Evolutionary conservation across 371 early-diverging fungal species (phyloP).

Genomic region (Haplosporangium sp.): DNA sequence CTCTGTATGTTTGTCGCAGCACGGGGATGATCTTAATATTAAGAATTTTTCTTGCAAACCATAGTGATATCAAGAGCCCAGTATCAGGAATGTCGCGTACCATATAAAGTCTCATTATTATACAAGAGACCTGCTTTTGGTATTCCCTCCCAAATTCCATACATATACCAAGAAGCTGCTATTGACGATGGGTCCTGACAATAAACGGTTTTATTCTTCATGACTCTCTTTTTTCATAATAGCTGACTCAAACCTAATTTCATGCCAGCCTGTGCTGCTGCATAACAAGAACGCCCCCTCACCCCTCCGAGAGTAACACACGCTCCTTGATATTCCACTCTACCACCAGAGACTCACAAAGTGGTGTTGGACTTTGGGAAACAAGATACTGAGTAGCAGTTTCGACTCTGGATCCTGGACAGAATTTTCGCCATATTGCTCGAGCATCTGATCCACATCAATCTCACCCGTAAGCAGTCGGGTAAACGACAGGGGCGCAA

Average conservation of each 20-base stretch:
- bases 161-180: constrained; percentile 16
- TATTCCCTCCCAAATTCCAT: constrained; percentile 28
- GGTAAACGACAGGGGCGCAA: constrained; percentile 1
- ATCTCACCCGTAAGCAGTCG: constrained; percentile 4
- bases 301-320: neutral
- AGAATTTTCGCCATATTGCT: neutral
- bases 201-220: constrained; percentile 36
- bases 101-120: constrained; percentile 1
- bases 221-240: constrained; percentile 7
- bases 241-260: neutral
- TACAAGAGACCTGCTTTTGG: constrained; percentile 22
- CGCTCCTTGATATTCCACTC: neutral
- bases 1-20: constrained; percentile 27
- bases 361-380: constrained; percentile 6
- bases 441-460: neutral
- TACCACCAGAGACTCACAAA: constrained; percentile 1
- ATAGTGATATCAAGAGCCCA: constrained; percentile 51
- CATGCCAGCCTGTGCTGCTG: neutral
- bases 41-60: constrained; percentile 34
- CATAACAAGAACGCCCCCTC: neutral
- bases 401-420: neutral
- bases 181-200: constrained; percentile 18
- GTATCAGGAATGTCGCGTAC: constrained; percentile 24
- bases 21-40: constrained; percentile 45
- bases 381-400: neutral